Base-by-base conservation (phyloP, 768 basidiomycete genomes). In the Tephrocybe sp. region DNA sequence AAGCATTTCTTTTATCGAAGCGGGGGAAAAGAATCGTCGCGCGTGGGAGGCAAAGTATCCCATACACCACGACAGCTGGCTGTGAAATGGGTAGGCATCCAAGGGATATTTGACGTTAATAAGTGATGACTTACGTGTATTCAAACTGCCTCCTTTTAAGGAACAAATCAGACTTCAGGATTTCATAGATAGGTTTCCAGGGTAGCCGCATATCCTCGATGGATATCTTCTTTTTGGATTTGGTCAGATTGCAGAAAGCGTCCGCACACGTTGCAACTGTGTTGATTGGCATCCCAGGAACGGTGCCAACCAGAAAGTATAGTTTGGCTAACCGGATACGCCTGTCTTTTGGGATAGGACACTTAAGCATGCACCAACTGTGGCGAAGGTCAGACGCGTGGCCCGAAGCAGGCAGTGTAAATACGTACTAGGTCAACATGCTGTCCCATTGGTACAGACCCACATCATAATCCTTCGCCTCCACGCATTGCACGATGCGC, bases 11-110 rank as follows among this genome's bases (percentile, higher is more conserved):
- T 87, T 83, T 47, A 85, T 85, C 28, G 90, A 86, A 36, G 88
- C 82, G 15, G 93, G 93, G 59, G 93, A 92, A 69, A 93, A 95
- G 76, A 95, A 95, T 48, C 88, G 76, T 47, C 90, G 81, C 39
- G 81, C 73, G 60, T 75, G 76, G 32, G 84, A 79, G 25, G 86
- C 84, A 54, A 89, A 75, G 57, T 81, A 81, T 3, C 85, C 87
- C 84, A 88, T 83, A 58, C 81, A 86, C 81, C 83, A 88, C 15
- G 87, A 80, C n/a, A 84, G 67, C 70, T 88, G 86, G 54, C 87
- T 88, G 55, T 20, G 48, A 28, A 23, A 23, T 24, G 14, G 15
- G 15, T 7, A 36, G 42, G 53, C 58, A 39, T 38, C 40, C 15
- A 26, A 20, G 10, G 11, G 28, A 9, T 32, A 38, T 42, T 38